A percentile compares a stretch with the other conserved stretches of the same genome.
phyloP scores from a whole-genome alignment of 768 basidiomycete species.

The Suillus fuscotomentosus region DNA sequence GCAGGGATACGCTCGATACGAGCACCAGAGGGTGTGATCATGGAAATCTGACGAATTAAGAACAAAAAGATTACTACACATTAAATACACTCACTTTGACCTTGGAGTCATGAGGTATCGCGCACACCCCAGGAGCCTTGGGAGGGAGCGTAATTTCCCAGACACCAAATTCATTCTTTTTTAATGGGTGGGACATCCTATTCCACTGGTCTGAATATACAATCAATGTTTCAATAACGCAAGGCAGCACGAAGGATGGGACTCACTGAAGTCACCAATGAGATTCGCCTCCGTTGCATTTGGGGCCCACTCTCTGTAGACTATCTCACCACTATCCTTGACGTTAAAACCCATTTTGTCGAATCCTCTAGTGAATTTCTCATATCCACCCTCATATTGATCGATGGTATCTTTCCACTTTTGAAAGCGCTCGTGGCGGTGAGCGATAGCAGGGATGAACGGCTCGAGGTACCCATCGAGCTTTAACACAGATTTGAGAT shows the following conservation, averaged over 20 bases:
- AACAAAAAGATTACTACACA: slow-evolving; percentile 3
- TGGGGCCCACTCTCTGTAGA: slow-evolving; percentile 97
- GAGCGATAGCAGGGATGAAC: slow-evolving; percentile 66
- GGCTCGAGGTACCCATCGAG: slow-evolving; percentile 75
- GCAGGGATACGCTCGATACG: slow-evolving; percentile 91
- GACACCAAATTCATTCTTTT: slow-evolving; percentile 78
- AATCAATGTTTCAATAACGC: slow-evolving; percentile 9
- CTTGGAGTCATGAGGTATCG: slow-evolving; percentile 94
- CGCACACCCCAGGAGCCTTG: slow-evolving; percentile 61
- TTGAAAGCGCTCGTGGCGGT: slow-evolving; percentile 65
- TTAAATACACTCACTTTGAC: slow-evolving; percentile 62
- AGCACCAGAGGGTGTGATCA: slow-evolving; percentile 75
- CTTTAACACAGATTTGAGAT: slow-evolving; percentile 55
- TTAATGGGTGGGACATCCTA: slow-evolving; percentile 83
- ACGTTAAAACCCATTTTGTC: slow-evolving; percentile 73
- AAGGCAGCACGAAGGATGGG: slow-evolving; percentile 4
- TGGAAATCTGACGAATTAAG: slow-evolving; percentile 66
- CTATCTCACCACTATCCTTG: slow-evolving; percentile 59
- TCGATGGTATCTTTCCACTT: slow-evolving; percentile 79
- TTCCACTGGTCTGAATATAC: slow-evolving; percentile 76
- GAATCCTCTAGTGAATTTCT: slow-evolving; percentile 59
- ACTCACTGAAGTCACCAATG: slow-evolving; percentile 96
- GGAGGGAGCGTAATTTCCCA: slow-evolving; percentile 86
- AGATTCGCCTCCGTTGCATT: slow-evolving; percentile 79
- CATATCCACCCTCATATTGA: slow-evolving; percentile 79